Evolutionary conservation across 176 grass and related monocot genomes (phyloP).

Genomic region (Neostapfia colusana): DNA sequence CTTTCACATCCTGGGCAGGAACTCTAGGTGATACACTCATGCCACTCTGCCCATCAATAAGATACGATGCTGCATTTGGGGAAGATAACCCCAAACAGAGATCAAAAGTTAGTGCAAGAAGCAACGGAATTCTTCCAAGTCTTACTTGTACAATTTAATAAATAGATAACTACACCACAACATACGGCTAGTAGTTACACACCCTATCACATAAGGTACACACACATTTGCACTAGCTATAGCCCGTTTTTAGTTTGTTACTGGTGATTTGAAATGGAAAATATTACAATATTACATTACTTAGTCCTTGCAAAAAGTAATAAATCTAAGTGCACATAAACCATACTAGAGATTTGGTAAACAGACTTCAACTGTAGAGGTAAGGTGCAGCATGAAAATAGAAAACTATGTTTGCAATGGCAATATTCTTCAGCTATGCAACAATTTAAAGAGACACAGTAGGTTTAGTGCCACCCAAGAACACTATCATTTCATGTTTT

Average conservation of each 20-base stretch:
- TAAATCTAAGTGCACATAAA: slow-evolving; percentile 3
- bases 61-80: slow-evolving; percentile 71
- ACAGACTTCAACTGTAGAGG: background rate
- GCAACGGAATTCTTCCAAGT: background rate
- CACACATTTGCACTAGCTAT: slow-evolving; percentile 6
- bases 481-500: background rate
- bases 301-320: background rate
- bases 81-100: slow-evolving; percentile 4
- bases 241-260: slow-evolving; percentile 19
- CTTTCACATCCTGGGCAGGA: slow-evolving; percentile 78
- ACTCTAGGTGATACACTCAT: slow-evolving; percentile 83
- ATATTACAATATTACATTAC: slow-evolving; percentile 1
- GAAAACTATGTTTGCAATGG: background rate
- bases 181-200: slow-evolving; percentile 22
- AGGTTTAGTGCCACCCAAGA: slow-evolving; percentile 4
- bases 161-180: background rate
- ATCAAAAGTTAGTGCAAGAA: slow-evolving; percentile 9
- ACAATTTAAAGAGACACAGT: background rate
- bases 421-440: background rate
- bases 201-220: slow-evolving; percentile 16
- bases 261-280: slow-evolving; percentile 22
- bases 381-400: background rate
- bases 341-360: slow-evolving; percentile 5
- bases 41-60: slow-evolving; percentile 73
- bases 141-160: slow-evolving; percentile 2